Percentiles rank a stretch among this genome's conserved stretches.
These are phyloP conservation scores for Corymbia maculata DNA, from an alignment of 345 rosid genomes.

Conservation along the genomic window DNA sequence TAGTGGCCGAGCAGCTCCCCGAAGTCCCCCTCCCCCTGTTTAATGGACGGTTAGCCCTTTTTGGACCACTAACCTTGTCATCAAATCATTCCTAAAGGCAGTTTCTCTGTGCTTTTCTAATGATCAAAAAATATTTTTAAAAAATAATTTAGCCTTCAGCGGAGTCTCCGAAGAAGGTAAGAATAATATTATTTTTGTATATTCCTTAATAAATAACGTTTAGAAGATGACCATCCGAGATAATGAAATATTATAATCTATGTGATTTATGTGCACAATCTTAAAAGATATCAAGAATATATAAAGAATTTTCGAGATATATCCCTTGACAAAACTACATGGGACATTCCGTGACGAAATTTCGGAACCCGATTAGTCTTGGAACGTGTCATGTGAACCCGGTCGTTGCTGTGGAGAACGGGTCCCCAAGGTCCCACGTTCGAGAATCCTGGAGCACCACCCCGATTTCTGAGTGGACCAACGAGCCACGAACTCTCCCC, in stretches of 20 bases:
- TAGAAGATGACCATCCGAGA: background rate
- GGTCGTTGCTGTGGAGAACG: background rate
- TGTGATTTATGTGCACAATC: background rate
- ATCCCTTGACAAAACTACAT: background rate
- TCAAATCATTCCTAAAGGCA: background rate
- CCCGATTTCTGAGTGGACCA: background rate
- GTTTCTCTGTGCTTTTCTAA: background rate
- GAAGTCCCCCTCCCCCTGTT: background rate
- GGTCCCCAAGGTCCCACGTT: background rate
- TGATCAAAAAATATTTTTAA: background rate
- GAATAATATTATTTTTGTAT: background rate
- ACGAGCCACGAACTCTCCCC: background rate
- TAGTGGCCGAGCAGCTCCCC: background rate
- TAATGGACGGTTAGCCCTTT: background rate
- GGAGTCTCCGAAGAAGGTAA: background rate
- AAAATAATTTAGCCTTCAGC: rapidly evolving
- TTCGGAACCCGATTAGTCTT: background rate
- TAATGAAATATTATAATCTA: background rate
- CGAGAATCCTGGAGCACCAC: background rate
- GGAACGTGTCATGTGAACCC: background rate
- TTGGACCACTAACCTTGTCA: background rate
- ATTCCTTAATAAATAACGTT: no score
- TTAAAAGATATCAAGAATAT: background rate
- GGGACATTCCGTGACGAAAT: background rate
- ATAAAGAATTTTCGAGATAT: background rate